Evolutionary conservation across 2,329 filamentous ascomycete species (phyloP).

Genomic region (Arthrobotrys sphaeroides): DNA sequence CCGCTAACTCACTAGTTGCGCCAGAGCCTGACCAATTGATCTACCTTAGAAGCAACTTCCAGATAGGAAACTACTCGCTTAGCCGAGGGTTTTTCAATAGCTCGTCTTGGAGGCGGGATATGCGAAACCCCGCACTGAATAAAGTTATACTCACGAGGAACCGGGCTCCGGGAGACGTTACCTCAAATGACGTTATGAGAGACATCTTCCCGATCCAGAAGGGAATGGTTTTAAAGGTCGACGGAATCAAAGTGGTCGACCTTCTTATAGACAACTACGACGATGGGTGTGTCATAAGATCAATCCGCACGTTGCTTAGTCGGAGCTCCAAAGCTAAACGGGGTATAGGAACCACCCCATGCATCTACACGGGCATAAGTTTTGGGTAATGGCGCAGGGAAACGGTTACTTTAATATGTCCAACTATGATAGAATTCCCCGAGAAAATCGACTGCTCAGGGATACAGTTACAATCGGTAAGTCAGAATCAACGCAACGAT

Average conservation of each 20-base stretch:
- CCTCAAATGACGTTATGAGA: slow-evolving; percentile 65
- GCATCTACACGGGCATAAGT: slow-evolving; percentile 79
- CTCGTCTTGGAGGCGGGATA: slow-evolving; percentile 66
- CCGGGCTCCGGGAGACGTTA: background rate
- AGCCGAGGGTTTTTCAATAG: slow-evolving; percentile 70
- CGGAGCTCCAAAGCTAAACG: slow-evolving; percentile 4
- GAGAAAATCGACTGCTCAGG: slow-evolving; percentile 40
- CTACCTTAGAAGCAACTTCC: slow-evolving; percentile 68
- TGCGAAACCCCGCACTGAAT: slow-evolving; percentile 58
- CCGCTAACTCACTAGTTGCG: slow-evolving; percentile 62
- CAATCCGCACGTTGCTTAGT: too few species aligned
- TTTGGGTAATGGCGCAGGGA: slow-evolving; percentile 66
- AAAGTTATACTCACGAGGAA: background rate
- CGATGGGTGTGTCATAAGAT: slow-evolving; percentile 59
- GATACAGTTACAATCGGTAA: slow-evolving; percentile 56
- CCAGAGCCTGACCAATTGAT: slow-evolving; percentile 65
- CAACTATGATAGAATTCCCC: slow-evolving; percentile 45
- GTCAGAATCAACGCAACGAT: slow-evolving; percentile 30
- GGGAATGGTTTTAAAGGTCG: slow-evolving; percentile 58
- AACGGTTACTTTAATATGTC: slow-evolving; percentile 55
- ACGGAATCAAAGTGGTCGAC: slow-evolving; percentile 71
- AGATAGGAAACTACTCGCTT: slow-evolving; percentile 69
- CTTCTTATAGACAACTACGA: slow-evolving; percentile 82
- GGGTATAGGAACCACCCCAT: slow-evolving; percentile 72
- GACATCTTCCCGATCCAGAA: slow-evolving; percentile 60